phyloP scores from a whole-genome alignment of 2,329 filamentous ascomycete species.

The Didymella sp. region DNA sequence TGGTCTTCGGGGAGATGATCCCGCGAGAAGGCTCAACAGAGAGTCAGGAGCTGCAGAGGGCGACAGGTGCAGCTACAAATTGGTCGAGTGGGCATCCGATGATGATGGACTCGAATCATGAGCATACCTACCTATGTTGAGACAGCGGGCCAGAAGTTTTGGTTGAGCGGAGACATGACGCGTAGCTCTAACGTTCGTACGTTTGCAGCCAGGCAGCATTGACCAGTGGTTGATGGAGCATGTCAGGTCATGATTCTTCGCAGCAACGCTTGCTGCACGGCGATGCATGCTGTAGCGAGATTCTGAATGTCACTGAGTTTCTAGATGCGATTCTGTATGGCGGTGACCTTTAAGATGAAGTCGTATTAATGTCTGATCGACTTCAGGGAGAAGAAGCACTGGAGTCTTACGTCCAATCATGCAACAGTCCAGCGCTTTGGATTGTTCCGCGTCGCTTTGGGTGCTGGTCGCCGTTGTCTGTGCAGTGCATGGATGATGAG shows the following conservation, averaged over 20 bases:
- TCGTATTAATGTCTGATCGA: slow-evolving; percentile 10
- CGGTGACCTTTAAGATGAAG: background rate
- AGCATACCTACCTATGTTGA: too few species aligned
- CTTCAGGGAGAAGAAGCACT: slow-evolving; percentile 8
- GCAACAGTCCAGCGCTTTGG: slow-evolving; percentile 6
- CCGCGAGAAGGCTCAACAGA: background rate
- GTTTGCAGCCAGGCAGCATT: slow-evolving; percentile 8
- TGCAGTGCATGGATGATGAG: slow-evolving; percentile 12
- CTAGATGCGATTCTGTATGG: slow-evolving; percentile 1
- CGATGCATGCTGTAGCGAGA: background rate
- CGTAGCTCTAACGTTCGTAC: slow-evolving; percentile 2
- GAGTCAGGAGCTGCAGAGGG: background rate
- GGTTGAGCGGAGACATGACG: background rate
- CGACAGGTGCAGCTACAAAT: background rate
- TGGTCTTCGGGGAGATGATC: background rate
- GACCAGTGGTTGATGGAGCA: background rate
- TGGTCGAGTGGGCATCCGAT: background rate
- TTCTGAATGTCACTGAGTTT: slow-evolving; percentile 9
- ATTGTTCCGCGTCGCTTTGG: background rate
- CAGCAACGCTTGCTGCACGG: background rate
- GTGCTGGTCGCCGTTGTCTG: slow-evolving; percentile 1
- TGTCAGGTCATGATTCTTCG: background rate
- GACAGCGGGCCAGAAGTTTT: background rate
- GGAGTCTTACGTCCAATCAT: slow-evolving; percentile 5
- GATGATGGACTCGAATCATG: background rate